Percentiles rank a stretch among this genome's conserved stretches.
phyloP scores from a whole-genome alignment of 306 rosid genomes.

The Glycine tomentella region DNA sequence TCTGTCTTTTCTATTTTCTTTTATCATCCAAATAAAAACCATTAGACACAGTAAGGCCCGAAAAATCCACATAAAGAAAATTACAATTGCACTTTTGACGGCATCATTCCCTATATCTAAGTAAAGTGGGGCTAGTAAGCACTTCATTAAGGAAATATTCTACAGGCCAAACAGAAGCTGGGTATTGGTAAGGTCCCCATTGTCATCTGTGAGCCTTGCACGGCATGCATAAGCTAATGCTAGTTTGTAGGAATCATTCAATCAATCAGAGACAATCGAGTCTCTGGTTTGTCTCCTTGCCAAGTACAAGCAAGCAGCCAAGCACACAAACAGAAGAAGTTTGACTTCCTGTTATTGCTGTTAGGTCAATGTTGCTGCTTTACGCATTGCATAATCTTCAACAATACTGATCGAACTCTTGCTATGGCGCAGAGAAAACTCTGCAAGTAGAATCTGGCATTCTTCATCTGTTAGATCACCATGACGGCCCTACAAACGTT shows the following conservation, averaged over 20 bases:
- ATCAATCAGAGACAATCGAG: background rate
- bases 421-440: conserved; percentile 85
- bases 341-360: conserved; percentile 31
- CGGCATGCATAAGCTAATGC: background rate
- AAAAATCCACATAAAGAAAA: background rate
- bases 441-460: conserved; percentile 83
- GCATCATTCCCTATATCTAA: background rate
- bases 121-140: conserved; percentile 9
- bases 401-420: conserved; percentile 69
- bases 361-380: conserved; percentile 48
- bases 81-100: background rate
- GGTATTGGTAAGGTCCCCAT: conserved; percentile 13
- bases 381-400: conserved; percentile 71
- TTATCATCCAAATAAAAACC: background rate
- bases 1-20: background rate
- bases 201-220: background rate
- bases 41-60: background rate
- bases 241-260: conserved; percentile 7
- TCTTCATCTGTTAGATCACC: conserved; percentile 81
- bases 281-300: conserved; percentile 22
- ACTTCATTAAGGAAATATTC: background rate
- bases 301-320: background rate
- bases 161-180: background rate
- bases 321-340: background rate
- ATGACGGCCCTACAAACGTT: conserved; percentile 68